Base-by-base conservation (phyloP, 805 yeast genomes). In the Metschnikowia borealis region DNA sequence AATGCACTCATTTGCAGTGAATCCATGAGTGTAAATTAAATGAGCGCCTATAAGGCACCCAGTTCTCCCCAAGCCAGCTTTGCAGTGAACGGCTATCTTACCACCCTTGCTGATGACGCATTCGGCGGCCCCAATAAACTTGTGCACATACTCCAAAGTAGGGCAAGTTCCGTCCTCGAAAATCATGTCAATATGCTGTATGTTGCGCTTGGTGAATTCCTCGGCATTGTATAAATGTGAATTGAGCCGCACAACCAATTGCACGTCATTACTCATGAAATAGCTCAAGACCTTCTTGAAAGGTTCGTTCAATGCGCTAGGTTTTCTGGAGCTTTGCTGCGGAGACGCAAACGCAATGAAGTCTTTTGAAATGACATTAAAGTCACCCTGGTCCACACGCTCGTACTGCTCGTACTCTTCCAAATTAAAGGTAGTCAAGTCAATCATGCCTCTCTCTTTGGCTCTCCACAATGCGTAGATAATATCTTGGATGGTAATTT, bases 101-200 rank as follows among this genome's bases (percentile, higher is more conserved):
- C 97, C 97, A 11, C 95, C 94, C 47, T 83, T 79, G 38, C 80
- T 79, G 50, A 92, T 89, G 8, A 89, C 82, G 34, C 95, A 86
- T 62, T 92, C 97, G 1, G 96, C 94, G 0, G 96, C 96, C 14
- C 98, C 99, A 54, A 94, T 81, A 61, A 94, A 94, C 59, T 88
- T 87, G 59, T 87, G 88, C 6, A 94, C 99, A 59, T 85, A 88
- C 14, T 91, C 94, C 82, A 94, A 78, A 6, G 96, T 87, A 15
- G 99, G 99, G 66, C 98, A 94, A 1, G 98, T 90, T 31, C 99
- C 99, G 67, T 94, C 99, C 60, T 94, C 98, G 67, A 94, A 94
- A 39, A 92, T 87, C 90, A 94, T 87, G 67, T 94, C 99, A 17
- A 92, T 75, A 67, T 94, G 99, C 61, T 86, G 84, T 57, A 94